Percentiles rank a stretch among this genome's conserved stretches.
Evolutionary conservation across 306 rosid genomes (phyloP).

Genomic region (Dryas octopetala): DNA sequence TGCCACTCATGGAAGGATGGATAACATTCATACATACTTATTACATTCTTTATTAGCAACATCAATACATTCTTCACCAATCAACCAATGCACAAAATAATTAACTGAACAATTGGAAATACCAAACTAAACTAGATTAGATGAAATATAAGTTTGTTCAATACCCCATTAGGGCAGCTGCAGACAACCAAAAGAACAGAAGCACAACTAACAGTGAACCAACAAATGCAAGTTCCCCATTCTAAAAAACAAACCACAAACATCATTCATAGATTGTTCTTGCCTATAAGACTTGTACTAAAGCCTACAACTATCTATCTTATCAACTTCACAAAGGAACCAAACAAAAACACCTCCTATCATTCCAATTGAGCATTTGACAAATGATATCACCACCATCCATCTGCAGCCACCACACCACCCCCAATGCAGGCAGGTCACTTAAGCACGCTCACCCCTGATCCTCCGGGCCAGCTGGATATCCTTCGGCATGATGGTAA

Average conservation of each 20-base stretch:
- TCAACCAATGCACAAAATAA: background rate
- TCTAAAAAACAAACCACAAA: slow-evolving; percentile 5
- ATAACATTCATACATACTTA: too few relatives aligned
- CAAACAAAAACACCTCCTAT: slow-evolving; percentile 21
- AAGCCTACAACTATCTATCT: slow-evolving; percentile 25
- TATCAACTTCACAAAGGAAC: background rate
- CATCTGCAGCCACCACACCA: slow-evolving; percentile 47
- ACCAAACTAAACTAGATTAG: slow-evolving; percentile 39
- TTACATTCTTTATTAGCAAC: background rate
- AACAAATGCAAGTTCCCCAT: slow-evolving; percentile 22
- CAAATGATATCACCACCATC: slow-evolving; percentile 12
- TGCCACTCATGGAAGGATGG: background rate
- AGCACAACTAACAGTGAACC: slow-evolving; percentile 9
- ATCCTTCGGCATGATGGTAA: slow-evolving; percentile 92
- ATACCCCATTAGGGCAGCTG: slow-evolving; percentile 46
- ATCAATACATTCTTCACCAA: background rate
- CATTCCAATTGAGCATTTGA: background rate
- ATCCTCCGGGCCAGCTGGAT: slow-evolving; percentile 89
- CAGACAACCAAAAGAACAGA: slow-evolving; percentile 32
- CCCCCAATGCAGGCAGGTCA: background rate
- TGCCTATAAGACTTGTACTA: slow-evolving; percentile 23
- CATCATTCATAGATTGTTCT: slow-evolving; percentile 8
- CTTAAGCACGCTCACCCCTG: slow-evolving; percentile 88
- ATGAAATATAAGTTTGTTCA: slow-evolving; percentile 40
- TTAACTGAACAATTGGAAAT: background rate